A percentile compares a stretch with the other conserved stretches of the same genome.
Conservation (phyloP, 306 rosid genomes). For the Dalbergia cultrata region DNA sequence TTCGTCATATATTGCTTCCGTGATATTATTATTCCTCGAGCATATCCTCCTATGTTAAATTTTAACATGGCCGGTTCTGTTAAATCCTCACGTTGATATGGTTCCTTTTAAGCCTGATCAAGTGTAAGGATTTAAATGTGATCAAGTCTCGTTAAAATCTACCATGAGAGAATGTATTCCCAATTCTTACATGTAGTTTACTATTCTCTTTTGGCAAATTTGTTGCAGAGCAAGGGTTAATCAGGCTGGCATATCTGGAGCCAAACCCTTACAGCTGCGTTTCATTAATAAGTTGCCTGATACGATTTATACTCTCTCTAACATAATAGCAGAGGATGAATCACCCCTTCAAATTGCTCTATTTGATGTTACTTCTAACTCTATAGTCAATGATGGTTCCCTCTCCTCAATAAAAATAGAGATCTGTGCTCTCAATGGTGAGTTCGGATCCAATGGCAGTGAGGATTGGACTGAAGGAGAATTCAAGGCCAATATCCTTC, state of each 20-base stretch:
- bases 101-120: no score
- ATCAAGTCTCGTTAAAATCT: not conserved
- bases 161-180: not conserved
- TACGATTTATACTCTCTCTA: slow-evolving; percentile 53
- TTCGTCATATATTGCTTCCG: no score
- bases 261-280: slow-evolving; percentile 55
- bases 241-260: slow-evolving; percentile 54
- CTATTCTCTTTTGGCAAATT: slow-evolving; percentile 3
- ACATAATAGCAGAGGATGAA: slow-evolving; percentile 44
- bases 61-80: no score
- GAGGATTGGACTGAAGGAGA: slow-evolving; percentile 68
- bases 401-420: slow-evolving; percentile 58
- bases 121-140: not conserved
- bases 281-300: slow-evolving; percentile 51
- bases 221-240: slow-evolving; percentile 50
- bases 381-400: slow-evolving; percentile 54
- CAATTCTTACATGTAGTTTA: not conserved
- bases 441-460: slow-evolving; percentile 49
- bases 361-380: slow-evolving; percentile 52
- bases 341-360: slow-evolving; percentile 51
- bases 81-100: no score
- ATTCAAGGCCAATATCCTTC: slow-evolving; percentile 53
- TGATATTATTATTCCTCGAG: no score
- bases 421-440: slow-evolving; percentile 63
- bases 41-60: no score